Percentiles rank a stretch among this genome's conserved stretches.
Conservation (phyloP, 495 filamentous ascomycete species). For the Xylaria bambusicola region DNA sequence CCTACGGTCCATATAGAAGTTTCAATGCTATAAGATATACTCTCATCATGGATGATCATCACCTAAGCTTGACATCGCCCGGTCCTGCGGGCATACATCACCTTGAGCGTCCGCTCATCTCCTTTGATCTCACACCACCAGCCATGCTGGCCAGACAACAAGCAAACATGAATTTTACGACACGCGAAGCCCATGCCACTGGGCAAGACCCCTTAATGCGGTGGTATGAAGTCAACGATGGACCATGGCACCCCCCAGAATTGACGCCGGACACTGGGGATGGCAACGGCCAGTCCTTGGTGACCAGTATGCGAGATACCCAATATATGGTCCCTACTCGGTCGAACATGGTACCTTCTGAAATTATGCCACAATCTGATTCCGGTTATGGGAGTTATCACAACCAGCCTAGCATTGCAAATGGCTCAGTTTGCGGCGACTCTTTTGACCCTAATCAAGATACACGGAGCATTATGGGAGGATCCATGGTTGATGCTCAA, state of each 20-base stretch:
- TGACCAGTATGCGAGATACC: slow-evolving; percentile 15
- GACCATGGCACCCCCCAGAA: slow-evolving; percentile 39
- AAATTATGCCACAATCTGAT: slow-evolving; percentile 52
- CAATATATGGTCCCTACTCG: slow-evolving; percentile 10
- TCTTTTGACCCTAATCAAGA: slow-evolving; percentile 37
- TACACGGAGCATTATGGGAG: slow-evolving; percentile 40
- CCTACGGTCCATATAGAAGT: neutral
- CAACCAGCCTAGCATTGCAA: slow-evolving; percentile 40
- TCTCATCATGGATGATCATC: slow-evolving; percentile 25
- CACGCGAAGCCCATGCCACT: slow-evolving; percentile 6
- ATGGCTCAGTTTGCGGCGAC: slow-evolving; percentile 51
- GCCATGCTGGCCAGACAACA: slow-evolving; percentile 22
- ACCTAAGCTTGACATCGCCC: slow-evolving; percentile 23
- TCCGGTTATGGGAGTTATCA: slow-evolving; percentile 63
- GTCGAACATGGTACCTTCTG: slow-evolving; percentile 46
- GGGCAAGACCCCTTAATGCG: slow-evolving; percentile 26
- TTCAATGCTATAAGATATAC: slow-evolving; percentile 1
- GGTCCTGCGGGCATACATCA: slow-evolving; percentile 20
- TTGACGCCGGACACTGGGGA: slow-evolving; percentile 23
- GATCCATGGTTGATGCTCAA: slow-evolving; percentile 22
- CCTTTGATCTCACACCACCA: slow-evolving; percentile 18
- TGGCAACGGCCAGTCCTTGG: slow-evolving; percentile 17
- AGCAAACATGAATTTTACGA: slow-evolving; percentile 14
- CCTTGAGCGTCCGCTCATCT: neutral
- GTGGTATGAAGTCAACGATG: slow-evolving; percentile 42